Conservation (phyloP, 139 green algal species). For the Chlorella sp. region DNA sequence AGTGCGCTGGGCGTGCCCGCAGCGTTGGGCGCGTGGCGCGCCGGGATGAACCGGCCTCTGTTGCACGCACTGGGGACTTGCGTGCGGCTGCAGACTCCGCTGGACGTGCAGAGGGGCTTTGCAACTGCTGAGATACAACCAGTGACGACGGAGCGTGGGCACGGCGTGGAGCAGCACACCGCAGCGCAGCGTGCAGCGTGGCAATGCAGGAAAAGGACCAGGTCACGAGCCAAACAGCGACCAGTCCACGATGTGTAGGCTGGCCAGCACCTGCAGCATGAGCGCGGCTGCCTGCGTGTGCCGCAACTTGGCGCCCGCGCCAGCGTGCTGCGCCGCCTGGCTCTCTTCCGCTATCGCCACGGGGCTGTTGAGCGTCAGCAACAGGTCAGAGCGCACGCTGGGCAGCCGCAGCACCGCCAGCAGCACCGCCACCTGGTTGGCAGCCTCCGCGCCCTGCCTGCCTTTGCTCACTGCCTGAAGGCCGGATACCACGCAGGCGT, state of each 20-base stretch:
- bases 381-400: conserved; percentile 16
- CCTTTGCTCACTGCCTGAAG: neutral
- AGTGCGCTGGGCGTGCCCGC: too few relatives aligned
- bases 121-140: too few relatives aligned
- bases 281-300: neutral
- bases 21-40: too few relatives aligned
- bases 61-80: too few relatives aligned
- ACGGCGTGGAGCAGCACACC: too few relatives aligned
- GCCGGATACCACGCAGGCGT: neutral
- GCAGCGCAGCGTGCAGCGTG: too few relatives aligned
- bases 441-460: conserved; percentile 1
- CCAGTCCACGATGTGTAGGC: conserved; percentile 6
- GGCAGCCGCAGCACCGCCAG: conserved; percentile 48
- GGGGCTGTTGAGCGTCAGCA: conserved; percentile 20
- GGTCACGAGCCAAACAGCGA: conserved; percentile 19
- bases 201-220: too few relatives aligned
- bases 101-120: too few relatives aligned
- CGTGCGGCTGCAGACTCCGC: too few relatives aligned
- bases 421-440: conserved; percentile 25
- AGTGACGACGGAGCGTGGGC: too few relatives aligned
- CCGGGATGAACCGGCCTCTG: too few relatives aligned
- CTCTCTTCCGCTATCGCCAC: neutral
- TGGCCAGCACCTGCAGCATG: conserved; percentile 4
- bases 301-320: neutral
- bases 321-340: conserved; percentile 3